Evolutionary conservation across 2,329 filamentous ascomycete species (phyloP), one percentile per base, ranked within the genome.

Genomic region (Orbilia brochopaga): DNA sequence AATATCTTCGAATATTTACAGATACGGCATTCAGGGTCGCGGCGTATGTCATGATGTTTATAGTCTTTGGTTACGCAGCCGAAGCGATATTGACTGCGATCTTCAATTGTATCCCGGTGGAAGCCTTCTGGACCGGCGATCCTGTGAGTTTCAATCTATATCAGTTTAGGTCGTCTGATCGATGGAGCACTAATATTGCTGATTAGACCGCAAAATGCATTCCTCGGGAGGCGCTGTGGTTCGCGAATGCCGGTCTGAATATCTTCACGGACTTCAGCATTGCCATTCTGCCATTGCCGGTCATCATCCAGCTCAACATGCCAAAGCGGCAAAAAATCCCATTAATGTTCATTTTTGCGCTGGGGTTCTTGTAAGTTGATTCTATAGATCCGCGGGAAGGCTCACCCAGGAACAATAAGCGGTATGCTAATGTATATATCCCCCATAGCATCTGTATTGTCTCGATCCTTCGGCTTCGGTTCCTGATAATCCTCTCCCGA

Each of bases 291-390:
- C 82, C 82, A 0, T 76, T 81, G 10, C 77, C 82, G 21, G 78
- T 83, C 30, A 80, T 83, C 5, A 78, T 80, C 77, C 79, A 81
- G n/a, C 76, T 83, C 3, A 78, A 80, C 27, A 79, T 83, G 42
- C 78, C 80, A 2, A 75, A 63, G 15, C 76, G 78, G 17, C 82
- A 83, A 74, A 83, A 82, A 75, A 64, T 81, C 24, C 80, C 79
- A 0, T 75, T 82, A 3, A 80, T 82, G 48, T 80, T 81, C 48
- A 79, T 83, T 74, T 79, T 81, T 77, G 80, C 77, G 3, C 66
- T 82, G 6, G 80, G 82, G 0, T 77, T 82, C 2, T 77, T 83
- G 78, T 81, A 70, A 62, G 77, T 77, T 17, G 1, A 24, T 24
- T 27, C 24, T 10, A 13, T 6, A 19, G 44, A 32, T n/a, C 24